phyloP scores from a whole-genome alignment of 129 eudicot species.

The Flaveria bidentis region DNA sequence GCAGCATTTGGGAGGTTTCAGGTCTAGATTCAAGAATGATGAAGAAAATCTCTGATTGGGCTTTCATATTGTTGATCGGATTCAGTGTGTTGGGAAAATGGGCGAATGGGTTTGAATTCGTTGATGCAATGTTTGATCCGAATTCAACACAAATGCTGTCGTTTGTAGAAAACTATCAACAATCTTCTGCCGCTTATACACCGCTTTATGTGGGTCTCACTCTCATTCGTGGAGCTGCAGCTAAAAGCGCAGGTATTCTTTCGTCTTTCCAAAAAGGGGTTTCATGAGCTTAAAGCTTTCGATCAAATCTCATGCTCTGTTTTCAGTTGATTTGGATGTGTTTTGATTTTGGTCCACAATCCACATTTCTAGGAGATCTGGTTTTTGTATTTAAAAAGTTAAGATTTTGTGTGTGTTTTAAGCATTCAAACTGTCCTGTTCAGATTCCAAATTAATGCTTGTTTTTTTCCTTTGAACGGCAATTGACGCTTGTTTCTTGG shows the following conservation, averaged over 20 bases:
- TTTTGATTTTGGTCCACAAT: background rate
- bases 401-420: constrained; percentile 17
- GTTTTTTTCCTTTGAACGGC: too few species aligned
- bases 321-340: constrained; percentile 9
- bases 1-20: background rate
- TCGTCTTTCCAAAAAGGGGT: background rate
- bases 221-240: constrained; percentile 75
- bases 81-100: constrained; percentile 12
- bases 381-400: background rate
- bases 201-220: constrained; percentile 69
- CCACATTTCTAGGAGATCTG: constrained; percentile 4
- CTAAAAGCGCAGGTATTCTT: constrained; percentile 73
- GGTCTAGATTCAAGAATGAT: constrained; percentile 15
- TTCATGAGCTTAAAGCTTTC: background rate
- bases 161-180: constrained; percentile 42
- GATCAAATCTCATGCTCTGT: constrained; percentile 6
- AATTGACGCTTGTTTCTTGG: constrained; percentile 12
- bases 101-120: constrained; percentile 31
- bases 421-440: background rate
- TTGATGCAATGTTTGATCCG: constrained; percentile 22
- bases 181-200: constrained; percentile 38
- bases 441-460: too few species aligned
- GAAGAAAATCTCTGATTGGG: constrained; percentile 23
- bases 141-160: constrained; percentile 48
- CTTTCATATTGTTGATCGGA: constrained; percentile 13